Conservation (phyloP, 257 asterid species). For the Nicotiana tomentosiformis region DNA sequence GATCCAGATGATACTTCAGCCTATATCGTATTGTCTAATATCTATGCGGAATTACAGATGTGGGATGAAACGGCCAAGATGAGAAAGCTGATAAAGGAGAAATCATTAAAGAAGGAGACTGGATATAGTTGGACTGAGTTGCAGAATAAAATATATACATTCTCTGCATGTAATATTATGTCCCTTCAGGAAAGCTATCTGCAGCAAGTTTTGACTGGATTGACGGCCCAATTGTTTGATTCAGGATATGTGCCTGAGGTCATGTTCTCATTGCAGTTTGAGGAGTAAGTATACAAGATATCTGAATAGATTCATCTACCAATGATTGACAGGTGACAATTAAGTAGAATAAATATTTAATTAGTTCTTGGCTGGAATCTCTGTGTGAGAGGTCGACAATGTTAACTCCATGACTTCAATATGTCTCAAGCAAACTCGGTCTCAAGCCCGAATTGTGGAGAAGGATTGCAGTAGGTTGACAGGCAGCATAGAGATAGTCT, state of each 20-base stretch:
- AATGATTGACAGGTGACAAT: background rate
- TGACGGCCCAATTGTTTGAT: constrained; percentile 31
- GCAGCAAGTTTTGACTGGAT: constrained; percentile 29
- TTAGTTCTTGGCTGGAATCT: background rate
- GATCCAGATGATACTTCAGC: constrained; percentile 75
- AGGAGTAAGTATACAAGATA: constrained; percentile 1
- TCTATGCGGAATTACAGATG: constrained; percentile 59
- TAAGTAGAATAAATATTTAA: background rate
- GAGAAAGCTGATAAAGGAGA: constrained; percentile 53
- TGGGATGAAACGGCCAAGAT: constrained; percentile 63
- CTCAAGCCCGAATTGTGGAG: background rate
- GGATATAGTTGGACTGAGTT: constrained; percentile 73
- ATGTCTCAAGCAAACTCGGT: background rate
- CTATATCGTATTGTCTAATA: constrained; percentile 56
- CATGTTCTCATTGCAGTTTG: constrained; percentile 10
- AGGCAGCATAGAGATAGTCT: background rate
- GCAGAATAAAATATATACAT: constrained; percentile 20
- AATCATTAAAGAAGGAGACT: constrained; percentile 55
- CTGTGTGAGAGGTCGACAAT: background rate
- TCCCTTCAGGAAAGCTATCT: constrained; percentile 5
- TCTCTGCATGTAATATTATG: constrained; percentile 30
- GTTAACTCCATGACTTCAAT: background rate
- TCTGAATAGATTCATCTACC: background rate
- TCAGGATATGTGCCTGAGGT: constrained; percentile 28
- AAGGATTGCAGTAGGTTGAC: background rate